These are phyloP conservation scores for Toxicodendron radicans DNA, from an alignment of 345 rosid genomes.

Conservation along the genomic window DNA sequence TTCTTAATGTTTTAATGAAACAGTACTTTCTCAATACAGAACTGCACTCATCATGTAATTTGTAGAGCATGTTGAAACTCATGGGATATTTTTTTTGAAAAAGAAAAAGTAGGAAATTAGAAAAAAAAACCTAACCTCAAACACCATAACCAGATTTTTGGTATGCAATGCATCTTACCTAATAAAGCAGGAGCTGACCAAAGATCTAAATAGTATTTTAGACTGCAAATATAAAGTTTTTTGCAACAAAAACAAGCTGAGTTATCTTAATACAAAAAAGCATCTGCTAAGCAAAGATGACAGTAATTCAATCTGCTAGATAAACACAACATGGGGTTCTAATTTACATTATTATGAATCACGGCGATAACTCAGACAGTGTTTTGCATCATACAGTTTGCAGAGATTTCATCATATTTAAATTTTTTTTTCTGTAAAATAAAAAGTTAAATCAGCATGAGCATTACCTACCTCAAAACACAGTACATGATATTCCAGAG, in stretches of 20 bases:
- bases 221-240: not conserved
- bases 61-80: not conserved
- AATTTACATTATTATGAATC: not conserved
- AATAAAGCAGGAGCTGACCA: no score
- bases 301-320: not conserved
- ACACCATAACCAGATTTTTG: not conserved
- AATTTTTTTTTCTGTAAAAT: not conserved
- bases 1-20: not conserved
- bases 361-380: not conserved
- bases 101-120: not conserved
- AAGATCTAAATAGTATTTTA: no score
- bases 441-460: not conserved
- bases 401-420: not conserved
- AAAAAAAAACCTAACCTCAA: not conserved
- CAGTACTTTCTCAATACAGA: not conserved
- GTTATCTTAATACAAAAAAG: no score
- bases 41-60: not conserved
- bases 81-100: not conserved
- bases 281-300: not conserved
- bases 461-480: constrained; percentile 20
- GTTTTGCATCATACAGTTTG: not conserved
- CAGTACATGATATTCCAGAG: constrained; percentile 7
- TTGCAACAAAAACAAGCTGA: not conserved
- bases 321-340: not conserved
- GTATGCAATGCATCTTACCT: not conserved